Base-by-base conservation (phyloP, 768 basidiomycete species). In the Trametes punicea region DNA sequence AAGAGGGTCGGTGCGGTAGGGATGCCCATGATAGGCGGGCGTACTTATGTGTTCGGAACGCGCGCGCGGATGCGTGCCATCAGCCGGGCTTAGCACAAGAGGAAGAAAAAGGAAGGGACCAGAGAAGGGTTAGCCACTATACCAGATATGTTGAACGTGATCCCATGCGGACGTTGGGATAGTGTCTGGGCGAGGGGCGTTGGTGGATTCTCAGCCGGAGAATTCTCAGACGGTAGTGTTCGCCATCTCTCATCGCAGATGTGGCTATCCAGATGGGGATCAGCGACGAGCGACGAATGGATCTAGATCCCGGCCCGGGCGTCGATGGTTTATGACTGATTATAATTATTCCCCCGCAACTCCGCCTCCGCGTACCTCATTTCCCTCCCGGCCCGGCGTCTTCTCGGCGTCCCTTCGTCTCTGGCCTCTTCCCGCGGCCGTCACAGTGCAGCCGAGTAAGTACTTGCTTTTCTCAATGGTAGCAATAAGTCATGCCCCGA, bases 1-100 rank as follows among this genome's bases (percentile, higher is more conserved):
- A 46, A n/a, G 44, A 34, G 23, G 52, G 52, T 6, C 21, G n/a
- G 29, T 36, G 26, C 16, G 21, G 15, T 36, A 10, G 49, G 10
- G 16, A 13, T 4, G 16, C 15, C 26, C 41, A 33, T 44, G 29
- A 15, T 30, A 13, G 29, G 25, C 11, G 23, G 52, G 42, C 31
- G 44, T 46, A 54, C 45, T 46, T 54, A 54, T 38, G 44, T 34
- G 50, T 13, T 21, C 39, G 30, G 50, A 36, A 46, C 8, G 44
- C 20, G 8, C 34, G 29, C 27, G 41, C 52, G 52, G 20, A 25
- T 26, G 34, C 13, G 13, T 5, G 9, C 9, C 34, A 36, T 36
- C 34, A 36, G 34, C n/a, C n/a, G 34, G 8, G 34, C 34, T 5
- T n/a, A 36, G 34, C 13, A 36, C 13, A 36, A 36, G 34, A 36